Conservation (phyloP, 768 basidiomycete species). For the Austroboletus festivus region DNA sequence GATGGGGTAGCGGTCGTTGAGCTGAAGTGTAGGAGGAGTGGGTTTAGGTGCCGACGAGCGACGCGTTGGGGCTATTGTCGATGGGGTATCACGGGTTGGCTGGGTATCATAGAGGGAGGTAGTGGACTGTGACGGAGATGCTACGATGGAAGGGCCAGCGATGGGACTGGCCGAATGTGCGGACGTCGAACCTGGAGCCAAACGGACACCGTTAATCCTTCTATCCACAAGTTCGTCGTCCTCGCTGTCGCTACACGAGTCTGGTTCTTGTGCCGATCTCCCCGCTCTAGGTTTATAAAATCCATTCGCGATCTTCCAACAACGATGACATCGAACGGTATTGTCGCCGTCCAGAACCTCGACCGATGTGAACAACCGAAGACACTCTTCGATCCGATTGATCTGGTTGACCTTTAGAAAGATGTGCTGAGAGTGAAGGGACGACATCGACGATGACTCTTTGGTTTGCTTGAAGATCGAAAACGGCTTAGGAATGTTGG, state of each 20-base stretch:
- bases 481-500: conserved; percentile 43
- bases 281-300: conserved; percentile 38
- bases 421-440: conserved; percentile 20
- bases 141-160: conserved; percentile 1
- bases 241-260: conserved; percentile 34
- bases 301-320: conserved; percentile 89
- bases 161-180: too few species aligned
- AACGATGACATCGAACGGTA: conserved; percentile 87
- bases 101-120: conserved; percentile 38
- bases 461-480: conserved; percentile 45
- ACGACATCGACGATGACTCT: conserved; percentile 17
- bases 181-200: conserved; percentile 17
- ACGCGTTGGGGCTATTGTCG: conserved; percentile 3
- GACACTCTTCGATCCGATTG: conserved; percentile 58
- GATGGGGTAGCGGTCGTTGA: conserved; percentile 21
- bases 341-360: conserved; percentile 93
- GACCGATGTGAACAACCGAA: conserved; percentile 88
- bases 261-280: conserved; percentile 20
- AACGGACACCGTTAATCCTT: conserved; percentile 16
- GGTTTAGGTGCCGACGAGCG: conserved; percentile 16
- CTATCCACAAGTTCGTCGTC: conserved; percentile 28
- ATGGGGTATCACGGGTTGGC: conserved; percentile 23
- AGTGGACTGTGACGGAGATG: conserved; percentile 30
- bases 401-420: conserved; percentile 30
- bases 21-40: conserved; percentile 29